These are phyloP conservation scores for Salinomyces thailandicus DNA, from an alignment of 2,329 filamentous ascomycete species.

Conservation along the genomic window DNA sequence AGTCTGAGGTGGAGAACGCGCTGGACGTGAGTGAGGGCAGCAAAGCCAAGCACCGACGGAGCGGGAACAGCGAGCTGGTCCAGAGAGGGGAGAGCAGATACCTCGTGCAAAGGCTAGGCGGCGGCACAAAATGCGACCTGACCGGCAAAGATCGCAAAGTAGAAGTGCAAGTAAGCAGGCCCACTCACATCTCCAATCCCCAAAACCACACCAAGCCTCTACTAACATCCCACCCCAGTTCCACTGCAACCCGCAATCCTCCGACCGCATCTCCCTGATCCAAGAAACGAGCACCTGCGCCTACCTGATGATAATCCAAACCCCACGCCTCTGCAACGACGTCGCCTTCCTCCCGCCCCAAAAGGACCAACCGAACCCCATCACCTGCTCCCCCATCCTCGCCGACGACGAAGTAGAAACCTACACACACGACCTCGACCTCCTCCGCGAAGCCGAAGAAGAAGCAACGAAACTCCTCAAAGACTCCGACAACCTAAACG, in stretches of 20 bases:
- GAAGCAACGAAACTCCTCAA: conserved; percentile 12
- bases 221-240: conserved; percentile 34
- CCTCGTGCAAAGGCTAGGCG: conserved; percentile 69
- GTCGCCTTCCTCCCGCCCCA: conserved; percentile 75
- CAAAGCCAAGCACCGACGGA: conserved; percentile 41
- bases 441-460: conserved; percentile 10
- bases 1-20: conserved; percentile 17
- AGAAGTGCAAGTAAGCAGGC: conserved; percentile 56
- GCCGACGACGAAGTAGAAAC: conserved; percentile 39
- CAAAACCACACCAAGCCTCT: background rate
- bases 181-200: background rate
- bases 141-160: conserved; percentile 72
- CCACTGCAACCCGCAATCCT: conserved; percentile 65
- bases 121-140: conserved; percentile 75
- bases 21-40: conserved; percentile 21
- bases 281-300: conserved; percentile 86
- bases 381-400: conserved; percentile 65
- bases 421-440: conserved; percentile 22
- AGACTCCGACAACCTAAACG: conserved; percentile 18
- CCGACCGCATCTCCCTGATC: conserved; percentile 78
- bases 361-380: conserved; percentile 63
- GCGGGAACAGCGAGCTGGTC: conserved; percentile 43
- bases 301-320: conserved; percentile 88
- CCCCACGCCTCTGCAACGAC: conserved; percentile 76
- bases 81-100: conserved; percentile 76